Evolutionary conservation across 768 basidiomycete species (phyloP).

Genomic region (Pisolithus albus): DNA sequence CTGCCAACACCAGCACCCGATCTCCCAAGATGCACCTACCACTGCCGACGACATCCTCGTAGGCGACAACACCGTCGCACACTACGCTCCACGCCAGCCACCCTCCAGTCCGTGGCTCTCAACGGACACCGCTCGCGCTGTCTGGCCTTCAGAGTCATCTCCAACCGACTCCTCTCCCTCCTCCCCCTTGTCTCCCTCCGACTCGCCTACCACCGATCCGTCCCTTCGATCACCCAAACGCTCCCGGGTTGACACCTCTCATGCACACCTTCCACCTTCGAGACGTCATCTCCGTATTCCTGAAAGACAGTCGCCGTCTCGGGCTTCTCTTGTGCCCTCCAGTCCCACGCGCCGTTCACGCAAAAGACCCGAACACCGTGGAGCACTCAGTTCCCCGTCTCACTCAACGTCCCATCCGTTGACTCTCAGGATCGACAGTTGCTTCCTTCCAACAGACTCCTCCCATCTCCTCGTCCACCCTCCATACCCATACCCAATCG

Average conservation of each 20-base stretch:
- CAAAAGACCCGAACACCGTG: conserved; percentile 22
- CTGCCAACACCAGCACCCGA: conserved; percentile 18
- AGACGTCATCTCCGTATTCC: conserved; percentile 11
- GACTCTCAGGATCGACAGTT: conserved; percentile 19
- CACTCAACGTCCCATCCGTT: conserved; percentile 16
- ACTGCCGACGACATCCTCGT: conserved; percentile 31
- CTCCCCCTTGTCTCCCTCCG: conserved; percentile 37
- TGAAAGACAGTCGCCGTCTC: conserved; percentile 10
- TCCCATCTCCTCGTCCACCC: conserved; percentile 27
- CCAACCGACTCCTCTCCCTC: conserved; percentile 26
- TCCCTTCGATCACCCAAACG: conserved; percentile 21
- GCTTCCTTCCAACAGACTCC: conserved; percentile 14
- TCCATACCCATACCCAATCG: conserved; percentile 28
- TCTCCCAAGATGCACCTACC: conserved; percentile 25
- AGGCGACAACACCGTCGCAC: conserved; percentile 22
- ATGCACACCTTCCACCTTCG: conserved; percentile 1
- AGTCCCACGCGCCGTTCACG: conserved; percentile 27
- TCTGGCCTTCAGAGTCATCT: conserved; percentile 37
- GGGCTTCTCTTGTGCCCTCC: conserved; percentile 15
- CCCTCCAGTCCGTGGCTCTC: conserved; percentile 25
- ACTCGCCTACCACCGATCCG: conserved; percentile 8
- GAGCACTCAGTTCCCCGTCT: conserved; percentile 23
- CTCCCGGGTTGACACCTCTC: conserved; percentile 24
- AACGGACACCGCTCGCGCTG: conserved; percentile 23
- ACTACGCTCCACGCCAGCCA: conserved; percentile 38